Evolutionary conservation across 306 rosid species (phyloP).

Genomic region (Inga leiocalycina): DNA sequence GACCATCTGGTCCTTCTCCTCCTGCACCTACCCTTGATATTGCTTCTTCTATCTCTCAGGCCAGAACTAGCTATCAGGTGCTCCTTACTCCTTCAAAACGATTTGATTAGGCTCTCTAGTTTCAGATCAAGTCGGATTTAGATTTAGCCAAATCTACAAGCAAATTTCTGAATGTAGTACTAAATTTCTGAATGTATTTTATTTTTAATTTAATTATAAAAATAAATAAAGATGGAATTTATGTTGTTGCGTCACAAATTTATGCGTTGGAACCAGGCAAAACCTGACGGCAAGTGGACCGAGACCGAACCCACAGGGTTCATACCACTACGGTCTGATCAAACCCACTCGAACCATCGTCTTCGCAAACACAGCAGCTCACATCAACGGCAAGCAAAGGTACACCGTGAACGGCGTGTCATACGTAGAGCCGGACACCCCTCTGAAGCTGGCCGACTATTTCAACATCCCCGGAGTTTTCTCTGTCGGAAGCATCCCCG

Average conservation of each 20-base stretch:
- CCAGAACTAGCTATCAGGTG: conserved; percentile 88
- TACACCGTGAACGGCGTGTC: conserved; percentile 72
- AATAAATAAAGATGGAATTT: no score
- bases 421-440: conserved; percentile 56
- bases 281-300: conserved; percentile 78
- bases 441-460: conserved; percentile 66
- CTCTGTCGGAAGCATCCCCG: conserved; percentile 59
- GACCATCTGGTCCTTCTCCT: conserved; percentile 82
- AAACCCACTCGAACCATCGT: conserved; percentile 60
- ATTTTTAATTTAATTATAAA: no score
- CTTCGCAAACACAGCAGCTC: conserved; percentile 64
- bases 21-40: conserved; percentile 71
- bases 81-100: neutral
- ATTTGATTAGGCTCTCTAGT: neutral
- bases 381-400: conserved; percentile 69
- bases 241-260: neutral
- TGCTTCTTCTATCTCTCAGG: conserved; percentile 72
- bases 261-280: conserved; percentile 38
- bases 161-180: neutral
- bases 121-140: neutral
- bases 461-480: conserved; percentile 66
- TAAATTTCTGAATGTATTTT: no score
- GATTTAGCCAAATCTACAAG: neutral
- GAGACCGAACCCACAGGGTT: conserved; percentile 79
- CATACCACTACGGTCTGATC: conserved; percentile 72